These are phyloP conservation scores for Coix lacrymajobi DNA, from an alignment of 176 grass and related monocot genomes.

Conservation along the genomic window DNA sequence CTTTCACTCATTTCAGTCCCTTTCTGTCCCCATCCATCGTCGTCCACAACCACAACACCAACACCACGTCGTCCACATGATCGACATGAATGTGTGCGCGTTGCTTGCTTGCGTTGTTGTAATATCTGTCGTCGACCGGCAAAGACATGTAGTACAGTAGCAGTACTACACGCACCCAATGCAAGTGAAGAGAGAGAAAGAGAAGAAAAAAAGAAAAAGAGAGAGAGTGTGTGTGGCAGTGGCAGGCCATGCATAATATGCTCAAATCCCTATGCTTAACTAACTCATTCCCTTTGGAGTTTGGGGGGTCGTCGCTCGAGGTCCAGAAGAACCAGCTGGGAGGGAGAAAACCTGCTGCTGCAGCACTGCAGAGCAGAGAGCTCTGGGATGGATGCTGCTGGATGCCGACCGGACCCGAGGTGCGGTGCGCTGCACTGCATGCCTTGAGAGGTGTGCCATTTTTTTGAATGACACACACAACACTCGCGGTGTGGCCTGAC, in stretches of 20 bases:
- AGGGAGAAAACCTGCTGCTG: neutral
- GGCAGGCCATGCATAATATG: slow-evolving; percentile 30
- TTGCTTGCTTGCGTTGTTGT: neutral
- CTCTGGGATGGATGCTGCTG: neutral
- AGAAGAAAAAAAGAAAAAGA: neutral
- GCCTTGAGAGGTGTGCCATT: slow-evolving; percentile 50
- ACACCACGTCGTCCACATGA: neutral
- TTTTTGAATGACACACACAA: slow-evolving; percentile 35
- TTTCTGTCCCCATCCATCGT: slow-evolving; percentile 79
- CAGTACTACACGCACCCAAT: neutral
- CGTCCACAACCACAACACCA: neutral
- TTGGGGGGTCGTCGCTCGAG: slow-evolving; percentile 43
- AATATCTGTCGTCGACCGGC: too few species aligned
- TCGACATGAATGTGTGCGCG: slow-evolving; percentile 47
- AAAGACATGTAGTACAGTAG: too few species aligned
- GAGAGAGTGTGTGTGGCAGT: neutral
- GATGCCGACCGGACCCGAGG: slow-evolving; percentile 1
- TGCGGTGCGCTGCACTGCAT: neutral
- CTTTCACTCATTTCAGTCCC: slow-evolving; percentile 80
- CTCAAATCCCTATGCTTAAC: slow-evolving; percentile 89
- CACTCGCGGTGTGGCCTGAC: neutral
- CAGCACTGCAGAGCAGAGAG: neutral
- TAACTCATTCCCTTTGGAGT: slow-evolving; percentile 61
- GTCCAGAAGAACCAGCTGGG: neutral
- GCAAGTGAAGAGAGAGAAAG: neutral